Conservation (phyloP, 2,329 filamentous ascomycete genomes). For the Fulvia fulva region DNA sequence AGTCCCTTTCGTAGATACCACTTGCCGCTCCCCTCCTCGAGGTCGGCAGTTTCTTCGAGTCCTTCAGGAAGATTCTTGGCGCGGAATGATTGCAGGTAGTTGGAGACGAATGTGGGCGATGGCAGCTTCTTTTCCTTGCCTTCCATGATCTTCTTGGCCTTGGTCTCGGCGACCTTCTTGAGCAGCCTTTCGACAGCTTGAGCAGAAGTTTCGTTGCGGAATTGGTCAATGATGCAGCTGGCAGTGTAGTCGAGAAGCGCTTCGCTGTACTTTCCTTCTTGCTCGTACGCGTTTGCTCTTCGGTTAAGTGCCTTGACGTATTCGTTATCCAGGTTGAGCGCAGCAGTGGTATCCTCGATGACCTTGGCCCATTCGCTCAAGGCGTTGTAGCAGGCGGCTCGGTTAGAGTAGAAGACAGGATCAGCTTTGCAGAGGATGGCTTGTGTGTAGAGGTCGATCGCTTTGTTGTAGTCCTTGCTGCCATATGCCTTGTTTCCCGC, state of each 20-base stretch:
- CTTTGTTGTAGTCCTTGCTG: conserved; percentile 85
- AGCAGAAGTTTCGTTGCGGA: conserved; percentile 85
- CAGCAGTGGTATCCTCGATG: conserved; percentile 92
- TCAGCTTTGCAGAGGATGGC: conserved; percentile 96
- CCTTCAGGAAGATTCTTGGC: conserved; percentile 73
- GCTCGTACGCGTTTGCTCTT: conserved; percentile 93
- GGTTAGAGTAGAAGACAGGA: conserved; percentile 98
- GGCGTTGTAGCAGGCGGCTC: conserved; percentile 94
- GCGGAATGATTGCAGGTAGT: conserved; percentile 98
- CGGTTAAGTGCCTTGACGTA: conserved; percentile 98
- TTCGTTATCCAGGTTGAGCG: conserved; percentile 86
- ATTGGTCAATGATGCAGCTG: conserved; percentile 97
- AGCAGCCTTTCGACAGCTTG: conserved; percentile 87
- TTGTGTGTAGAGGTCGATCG: conserved; percentile 92
- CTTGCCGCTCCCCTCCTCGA: conserved; percentile 73
- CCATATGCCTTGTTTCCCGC: conserved; percentile 96
- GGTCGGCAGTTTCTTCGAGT: conserved; percentile 74
- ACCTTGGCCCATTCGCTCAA: conserved; percentile 92
- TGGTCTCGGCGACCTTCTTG: conserved; percentile 94
- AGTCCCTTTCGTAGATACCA: conserved; percentile 83
- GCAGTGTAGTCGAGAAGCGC: conserved; percentile 96
- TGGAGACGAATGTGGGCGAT: conserved; percentile 93
- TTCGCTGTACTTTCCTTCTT: conserved; percentile 85
- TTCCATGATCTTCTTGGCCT: conserved; percentile 83
- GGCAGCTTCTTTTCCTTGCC: conserved; percentile 81